A percentile compares a stretch with the other conserved stretches of the same genome.
phyloP scores from a whole-genome alignment of 139 green algal genomes.

The Auxenochlorella protothecoides region DNA sequence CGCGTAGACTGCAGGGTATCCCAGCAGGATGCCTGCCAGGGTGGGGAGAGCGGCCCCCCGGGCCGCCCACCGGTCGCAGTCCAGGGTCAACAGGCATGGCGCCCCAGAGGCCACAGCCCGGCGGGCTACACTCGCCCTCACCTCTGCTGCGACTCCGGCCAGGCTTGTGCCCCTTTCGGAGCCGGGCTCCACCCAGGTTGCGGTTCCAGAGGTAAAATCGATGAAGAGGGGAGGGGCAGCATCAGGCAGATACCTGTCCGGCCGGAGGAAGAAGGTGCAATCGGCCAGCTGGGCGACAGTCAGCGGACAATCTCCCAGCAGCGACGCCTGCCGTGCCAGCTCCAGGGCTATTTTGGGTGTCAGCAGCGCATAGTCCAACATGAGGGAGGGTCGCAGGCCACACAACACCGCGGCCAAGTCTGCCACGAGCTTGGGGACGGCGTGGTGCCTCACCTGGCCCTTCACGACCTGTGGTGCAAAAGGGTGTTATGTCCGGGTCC shows the following conservation, averaged over 20 bases:
- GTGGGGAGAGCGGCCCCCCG: constrained; percentile 34
- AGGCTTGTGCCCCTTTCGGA: neutral
- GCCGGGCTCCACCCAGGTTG: neutral
- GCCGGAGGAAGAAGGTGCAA: constrained; percentile 31
- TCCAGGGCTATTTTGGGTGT: neutral
- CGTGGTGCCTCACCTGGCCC: too few relatives aligned
- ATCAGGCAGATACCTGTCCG: constrained; percentile 2
- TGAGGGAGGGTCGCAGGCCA: constrained; percentile 30
- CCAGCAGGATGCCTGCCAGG: constrained; percentile 51
- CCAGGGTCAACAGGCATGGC: too few relatives aligned
- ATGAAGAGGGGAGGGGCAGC: neutral
- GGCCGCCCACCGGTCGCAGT: neutral
- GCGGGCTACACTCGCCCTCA: neutral
- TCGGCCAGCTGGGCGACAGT: constrained; percentile 16
- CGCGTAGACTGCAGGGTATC: constrained; percentile 51
- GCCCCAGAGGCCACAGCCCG: neutral
- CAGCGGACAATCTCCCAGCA: neutral
- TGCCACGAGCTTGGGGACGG: too few relatives aligned
- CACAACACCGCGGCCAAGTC: constrained; percentile 38
- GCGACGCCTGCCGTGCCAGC: constrained; percentile 1
- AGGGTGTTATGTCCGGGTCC: too few relatives aligned
- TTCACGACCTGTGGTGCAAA: too few relatives aligned
- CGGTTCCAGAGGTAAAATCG: too few relatives aligned
- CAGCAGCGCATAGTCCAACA: constrained; percentile 41
- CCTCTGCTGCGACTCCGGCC: neutral